phyloP scores from a whole-genome alignment of 306 rosid species.

The Carpinus viminea region DNA sequence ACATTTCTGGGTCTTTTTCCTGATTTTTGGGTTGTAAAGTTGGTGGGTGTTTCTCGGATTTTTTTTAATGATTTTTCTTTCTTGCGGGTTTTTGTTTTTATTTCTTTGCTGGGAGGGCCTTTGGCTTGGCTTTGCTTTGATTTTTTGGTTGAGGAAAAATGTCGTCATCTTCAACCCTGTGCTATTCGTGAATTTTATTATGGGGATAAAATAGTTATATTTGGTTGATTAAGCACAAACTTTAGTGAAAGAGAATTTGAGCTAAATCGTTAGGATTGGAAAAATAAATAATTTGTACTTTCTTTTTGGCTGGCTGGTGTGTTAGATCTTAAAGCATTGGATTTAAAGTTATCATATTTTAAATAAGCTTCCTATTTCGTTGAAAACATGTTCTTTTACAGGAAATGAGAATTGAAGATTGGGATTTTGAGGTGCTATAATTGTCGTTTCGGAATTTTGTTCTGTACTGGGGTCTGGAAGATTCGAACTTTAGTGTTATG shows the following conservation, averaged over 20 bases:
- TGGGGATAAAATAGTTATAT: not conserved
- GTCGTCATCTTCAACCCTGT: conserved; percentile 50
- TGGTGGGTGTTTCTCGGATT: conserved; percentile 35
- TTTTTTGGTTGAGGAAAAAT: conserved; percentile 32
- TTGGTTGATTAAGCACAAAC: not conserved
- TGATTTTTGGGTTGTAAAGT: conserved; percentile 12
- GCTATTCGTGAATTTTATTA: conserved; percentile 36
- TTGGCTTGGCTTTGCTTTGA: conserved; percentile 31
- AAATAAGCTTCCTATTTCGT: conserved; percentile 19
- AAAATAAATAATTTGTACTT: not conserved
- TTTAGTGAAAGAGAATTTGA: not conserved
- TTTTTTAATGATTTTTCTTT: conserved; percentile 29
- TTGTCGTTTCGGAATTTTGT: conserved; percentile 5
- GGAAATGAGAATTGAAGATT: conserved; percentile 49
- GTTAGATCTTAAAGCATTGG: conserved; percentile 36
- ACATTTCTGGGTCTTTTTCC: conserved; percentile 39
- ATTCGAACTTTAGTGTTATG: conserved; percentile 37
- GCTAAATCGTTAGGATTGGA: not conserved
- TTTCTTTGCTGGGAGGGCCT: conserved; percentile 27
- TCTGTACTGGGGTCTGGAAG: conserved; percentile 22
- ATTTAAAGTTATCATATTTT: conserved; percentile 24
- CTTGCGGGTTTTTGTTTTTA: conserved; percentile 33
- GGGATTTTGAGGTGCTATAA: conserved; percentile 37
- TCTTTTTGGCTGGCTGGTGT: conserved; percentile 6
- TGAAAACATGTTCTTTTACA: conserved; percentile 34